These are phyloP conservation scores for Hericium rajendrae DNA, from an alignment of 768 basidiomycete genomes.

Conservation along the genomic window DNA sequence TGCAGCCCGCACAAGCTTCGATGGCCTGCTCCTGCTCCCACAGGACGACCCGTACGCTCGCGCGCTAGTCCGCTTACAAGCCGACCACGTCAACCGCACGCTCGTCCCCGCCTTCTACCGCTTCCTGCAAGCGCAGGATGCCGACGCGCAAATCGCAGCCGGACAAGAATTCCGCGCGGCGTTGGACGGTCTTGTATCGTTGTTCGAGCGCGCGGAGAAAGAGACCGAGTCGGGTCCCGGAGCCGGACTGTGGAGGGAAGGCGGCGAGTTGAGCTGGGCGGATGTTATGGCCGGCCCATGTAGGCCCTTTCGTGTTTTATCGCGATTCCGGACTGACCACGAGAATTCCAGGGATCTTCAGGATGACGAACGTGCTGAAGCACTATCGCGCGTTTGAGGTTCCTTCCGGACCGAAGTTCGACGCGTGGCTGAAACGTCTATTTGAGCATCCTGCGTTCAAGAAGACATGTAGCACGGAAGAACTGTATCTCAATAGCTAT, in stretches of 20 bases:
- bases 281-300: slow-evolving; percentile 69
- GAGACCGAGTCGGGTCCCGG: slow-evolving; percentile 24
- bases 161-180: slow-evolving; percentile 46
- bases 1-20: slow-evolving; percentile 34
- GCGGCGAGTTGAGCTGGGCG: slow-evolving; percentile 46
- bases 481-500: slow-evolving; percentile 63
- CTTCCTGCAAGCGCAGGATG: slow-evolving; percentile 61
- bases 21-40: slow-evolving; percentile 47
- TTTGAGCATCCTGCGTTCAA: slow-evolving; percentile 55
- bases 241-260: slow-evolving; percentile 54
- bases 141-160: slow-evolving; percentile 36
- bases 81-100: slow-evolving; percentile 54
- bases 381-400: slow-evolving; percentile 62
- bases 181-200: slow-evolving; percentile 38
- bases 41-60: slow-evolving; percentile 53
- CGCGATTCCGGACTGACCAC: not conserved
- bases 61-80: slow-evolving; percentile 56
- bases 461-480: slow-evolving; percentile 56
- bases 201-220: slow-evolving; percentile 53
- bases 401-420: slow-evolving; percentile 37
- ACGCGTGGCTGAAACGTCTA: slow-evolving; percentile 43
- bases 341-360: slow-evolving; percentile 48
- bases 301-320: slow-evolving; percentile 22
- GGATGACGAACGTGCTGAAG: slow-evolving; percentile 51
- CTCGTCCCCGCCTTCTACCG: slow-evolving; percentile 69